Evolutionary conservation across 257 asterid species (phyloP).

Genomic region (Capsicum rhomboideum): DNA sequence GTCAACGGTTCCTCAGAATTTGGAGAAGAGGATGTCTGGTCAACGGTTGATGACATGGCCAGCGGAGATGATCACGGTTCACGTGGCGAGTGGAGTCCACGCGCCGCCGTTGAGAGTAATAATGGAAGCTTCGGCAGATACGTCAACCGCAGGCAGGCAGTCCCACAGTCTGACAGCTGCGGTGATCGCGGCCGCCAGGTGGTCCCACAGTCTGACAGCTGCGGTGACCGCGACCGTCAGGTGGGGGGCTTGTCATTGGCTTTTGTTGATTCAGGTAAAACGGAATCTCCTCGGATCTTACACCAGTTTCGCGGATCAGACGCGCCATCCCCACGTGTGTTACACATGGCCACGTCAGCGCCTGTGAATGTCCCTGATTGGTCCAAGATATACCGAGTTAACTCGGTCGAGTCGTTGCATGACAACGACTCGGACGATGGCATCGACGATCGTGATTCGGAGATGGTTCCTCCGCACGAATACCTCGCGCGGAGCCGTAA

Average conservation of each 20-base stretch:
- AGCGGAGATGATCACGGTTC: conserved; percentile 28
- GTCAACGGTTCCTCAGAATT: conserved; percentile 42
- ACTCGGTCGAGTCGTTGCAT: conserved; percentile 58
- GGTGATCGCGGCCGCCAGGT: conserved; percentile 7
- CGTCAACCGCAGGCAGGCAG: conserved; percentile 14
- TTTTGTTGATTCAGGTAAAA: conserved; percentile 35
- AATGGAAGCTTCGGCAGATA: conserved; percentile 19
- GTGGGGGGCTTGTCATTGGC: conserved; percentile 67
- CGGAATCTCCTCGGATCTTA: conserved; percentile 38
- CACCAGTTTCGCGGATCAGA: conserved; percentile 51
- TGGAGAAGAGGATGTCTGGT: conserved; percentile 80
- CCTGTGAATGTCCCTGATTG: conserved; percentile 83
- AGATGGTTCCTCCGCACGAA: conserved; percentile 76
- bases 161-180: background rate
- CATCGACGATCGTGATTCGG: conserved; percentile 23
- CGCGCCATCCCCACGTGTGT: conserved; percentile 33
- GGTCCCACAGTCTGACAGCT: background rate
- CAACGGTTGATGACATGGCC: conserved; percentile 33
- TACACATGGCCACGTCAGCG: conserved; percentile 57
- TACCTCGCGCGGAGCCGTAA: conserved; percentile 47
- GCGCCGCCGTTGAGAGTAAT: conserved; percentile 29
- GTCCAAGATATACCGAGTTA: conserved; percentile 62
- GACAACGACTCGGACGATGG: conserved; percentile 30
- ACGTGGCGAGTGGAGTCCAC: conserved; percentile 34
- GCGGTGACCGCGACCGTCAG: conserved; percentile 11